phyloP scores from a whole-genome alignment of 176 grass and related monocot species.

The Cenchrus purpureus region DNA sequence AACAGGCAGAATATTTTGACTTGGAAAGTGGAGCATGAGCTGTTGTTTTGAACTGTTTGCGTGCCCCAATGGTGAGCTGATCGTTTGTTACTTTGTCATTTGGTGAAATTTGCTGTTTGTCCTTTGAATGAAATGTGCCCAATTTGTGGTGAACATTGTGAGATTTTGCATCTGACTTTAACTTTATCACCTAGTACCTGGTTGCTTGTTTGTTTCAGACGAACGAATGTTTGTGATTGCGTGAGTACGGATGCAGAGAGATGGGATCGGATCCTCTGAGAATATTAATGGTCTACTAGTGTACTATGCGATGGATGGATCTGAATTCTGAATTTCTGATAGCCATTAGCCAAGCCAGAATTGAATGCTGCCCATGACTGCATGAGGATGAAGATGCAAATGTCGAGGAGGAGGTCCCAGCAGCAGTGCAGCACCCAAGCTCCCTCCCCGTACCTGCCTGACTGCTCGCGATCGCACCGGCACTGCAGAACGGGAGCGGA shows the following conservation, averaged over 20 bases:
- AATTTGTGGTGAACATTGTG: not conserved
- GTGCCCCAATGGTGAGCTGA: not conserved
- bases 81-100: not conserved
- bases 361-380: conserved; percentile 32
- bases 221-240: not conserved
- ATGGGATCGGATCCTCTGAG: not conserved
- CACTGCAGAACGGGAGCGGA: not conserved
- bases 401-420: not conserved
- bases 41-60: not conserved
- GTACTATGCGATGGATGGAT: conserved; percentile 11
- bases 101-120: not conserved
- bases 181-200: not conserved
- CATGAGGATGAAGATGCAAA: not conserved
- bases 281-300: not conserved
- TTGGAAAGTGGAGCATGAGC: not conserved
- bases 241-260: not conserved
- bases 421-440: not conserved
- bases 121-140: not conserved
- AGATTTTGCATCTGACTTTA: not conserved
- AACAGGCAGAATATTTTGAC: not conserved
- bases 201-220: not conserved
- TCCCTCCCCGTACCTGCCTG: not conserved
- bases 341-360: not conserved
- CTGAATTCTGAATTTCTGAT: no score
- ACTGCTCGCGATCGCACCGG: not conserved